Evolutionary conservation across 2,329 filamentous ascomycete genomes (phyloP), one percentile per base, ranked within the genome.

Genomic region (Harringtonia aguacate): DNA sequence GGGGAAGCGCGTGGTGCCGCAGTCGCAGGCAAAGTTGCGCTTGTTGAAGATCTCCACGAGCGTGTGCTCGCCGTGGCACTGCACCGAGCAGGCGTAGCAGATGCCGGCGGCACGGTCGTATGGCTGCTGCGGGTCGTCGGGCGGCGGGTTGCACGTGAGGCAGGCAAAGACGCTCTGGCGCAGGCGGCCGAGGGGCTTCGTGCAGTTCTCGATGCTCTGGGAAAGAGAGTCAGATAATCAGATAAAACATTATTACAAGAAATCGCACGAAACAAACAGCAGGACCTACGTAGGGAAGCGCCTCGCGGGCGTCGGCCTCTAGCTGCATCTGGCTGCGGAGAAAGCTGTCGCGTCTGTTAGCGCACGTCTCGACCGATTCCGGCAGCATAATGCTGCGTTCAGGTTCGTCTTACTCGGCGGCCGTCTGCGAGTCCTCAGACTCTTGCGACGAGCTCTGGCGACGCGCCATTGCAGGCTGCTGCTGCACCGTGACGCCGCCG

Each of bases 11-110:
- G 81, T 87, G 0, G 89, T 95, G 22, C 92, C 92, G 56, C 92
- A 98, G 61, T 98, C 92, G 66, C 92, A 98, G 34, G 86, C 86
- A 57, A 98, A 97, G 63, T 95, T 82, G 56, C 94, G 81, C 68
- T 95, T 97, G 59, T 78, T 83, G 67, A 98, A 98, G 18, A 98
- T 83, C 65, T 98, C 92, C 40, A 97, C 92, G 22, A 98, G 78
- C 2, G 76, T 84, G 60, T 98, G 92, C 57, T 97, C 89, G 53
- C 92, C 90, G 57, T 98, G 92, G 60, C 92, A 98, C 54, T 90
- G 85, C 47, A 98, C 87, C 8, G 90, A 95, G 67, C 92, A 98
- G 20, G 89, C 86, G 57, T 98, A 98, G 70, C 92, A 98, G 45
- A 98, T 78, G 22, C 86, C 92, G 4, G 90, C 92, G 8, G 83